phyloP scores from a whole-genome alignment of 73 alveolate species.

The Tetrahymena elliotti region DNA sequence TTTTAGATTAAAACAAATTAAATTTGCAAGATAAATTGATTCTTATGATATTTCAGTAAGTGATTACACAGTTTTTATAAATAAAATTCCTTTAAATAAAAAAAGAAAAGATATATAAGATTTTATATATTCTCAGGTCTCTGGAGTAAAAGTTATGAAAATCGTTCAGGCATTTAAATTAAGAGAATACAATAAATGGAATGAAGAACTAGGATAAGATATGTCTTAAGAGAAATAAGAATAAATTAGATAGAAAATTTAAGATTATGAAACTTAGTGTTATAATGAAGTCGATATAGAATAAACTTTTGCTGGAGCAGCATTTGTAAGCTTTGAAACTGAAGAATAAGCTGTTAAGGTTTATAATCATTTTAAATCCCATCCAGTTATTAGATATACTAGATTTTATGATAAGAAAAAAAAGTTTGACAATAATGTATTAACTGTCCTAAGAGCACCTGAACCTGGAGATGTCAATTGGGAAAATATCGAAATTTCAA shows the following conservation, averaged over 20 bases:
- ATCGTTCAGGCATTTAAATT: neutral
- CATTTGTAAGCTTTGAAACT: neutral
- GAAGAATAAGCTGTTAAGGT: neutral
- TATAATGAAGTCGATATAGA: neutral
- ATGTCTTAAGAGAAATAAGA: neutral
- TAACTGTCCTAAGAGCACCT: neutral
- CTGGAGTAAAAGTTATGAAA: neutral
- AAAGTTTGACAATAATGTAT: neutral
- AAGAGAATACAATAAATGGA: neutral
- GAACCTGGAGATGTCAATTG: neutral
- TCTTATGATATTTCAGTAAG: neutral
- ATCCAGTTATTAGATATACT: neutral
- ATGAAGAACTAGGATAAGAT: neutral
- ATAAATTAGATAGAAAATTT: neutral
- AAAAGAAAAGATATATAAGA: neutral
- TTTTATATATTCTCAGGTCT: neutral
- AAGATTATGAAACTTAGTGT: neutral
- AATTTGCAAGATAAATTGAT: neutral
- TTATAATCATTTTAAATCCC: neutral
- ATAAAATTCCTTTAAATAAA: neutral
- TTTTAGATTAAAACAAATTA: neutral
- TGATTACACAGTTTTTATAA: neutral
- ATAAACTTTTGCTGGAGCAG: neutral
- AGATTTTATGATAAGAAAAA: neutral
- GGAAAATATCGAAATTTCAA: neutral